Conservation (phyloP, 1,139 yeast genomes). For the Wickerhamiella infanticola region DNA sequence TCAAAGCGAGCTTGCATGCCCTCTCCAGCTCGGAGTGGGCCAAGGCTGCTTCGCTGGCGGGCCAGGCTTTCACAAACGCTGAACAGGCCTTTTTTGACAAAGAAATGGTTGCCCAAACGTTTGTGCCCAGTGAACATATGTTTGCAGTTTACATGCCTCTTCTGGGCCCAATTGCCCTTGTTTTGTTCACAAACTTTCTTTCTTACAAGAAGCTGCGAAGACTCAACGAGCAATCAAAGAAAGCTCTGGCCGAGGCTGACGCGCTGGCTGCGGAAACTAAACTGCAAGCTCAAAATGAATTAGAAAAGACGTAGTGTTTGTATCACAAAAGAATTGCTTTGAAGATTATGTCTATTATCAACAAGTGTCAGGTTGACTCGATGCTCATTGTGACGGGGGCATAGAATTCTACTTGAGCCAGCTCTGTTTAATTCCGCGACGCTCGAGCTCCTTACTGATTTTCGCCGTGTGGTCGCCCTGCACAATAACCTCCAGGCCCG, state of each 20-base stretch:
- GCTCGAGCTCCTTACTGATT: constrained; percentile 41
- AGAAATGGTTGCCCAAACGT: constrained; percentile 88
- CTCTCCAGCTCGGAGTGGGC: constrained; percentile 14
- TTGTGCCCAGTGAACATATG: constrained; percentile 89
- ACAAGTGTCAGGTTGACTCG: too few species aligned
- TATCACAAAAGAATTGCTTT: neutral
- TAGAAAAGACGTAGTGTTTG: neutral
- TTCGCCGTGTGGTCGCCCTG: constrained; percentile 78
- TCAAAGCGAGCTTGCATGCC: constrained; percentile 25
- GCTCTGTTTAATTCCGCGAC: constrained; percentile 49
- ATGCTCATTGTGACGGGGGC: too few species aligned
- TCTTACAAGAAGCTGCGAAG: constrained; percentile 5
- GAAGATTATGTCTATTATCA: neutral
- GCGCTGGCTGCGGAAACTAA: constrained; percentile 1
- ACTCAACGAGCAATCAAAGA: neutral
- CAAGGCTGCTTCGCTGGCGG: constrained; percentile 39
- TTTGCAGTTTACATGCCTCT: constrained; percentile 84
- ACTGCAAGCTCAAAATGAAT: neutral
- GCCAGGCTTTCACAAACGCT: constrained; percentile 39
- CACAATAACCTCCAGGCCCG: constrained; percentile 45
- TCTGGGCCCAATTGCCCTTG: constrained; percentile 68
- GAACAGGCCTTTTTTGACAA: constrained; percentile 81
- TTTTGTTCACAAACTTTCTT: constrained; percentile 39
- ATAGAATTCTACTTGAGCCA: constrained; percentile 34
- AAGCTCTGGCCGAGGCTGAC: constrained; percentile 2